Evolutionary conservation across 805 yeast species (phyloP), one percentile per base, ranked within the genome.

Genomic region (Sugiyamaella americana): DNA sequence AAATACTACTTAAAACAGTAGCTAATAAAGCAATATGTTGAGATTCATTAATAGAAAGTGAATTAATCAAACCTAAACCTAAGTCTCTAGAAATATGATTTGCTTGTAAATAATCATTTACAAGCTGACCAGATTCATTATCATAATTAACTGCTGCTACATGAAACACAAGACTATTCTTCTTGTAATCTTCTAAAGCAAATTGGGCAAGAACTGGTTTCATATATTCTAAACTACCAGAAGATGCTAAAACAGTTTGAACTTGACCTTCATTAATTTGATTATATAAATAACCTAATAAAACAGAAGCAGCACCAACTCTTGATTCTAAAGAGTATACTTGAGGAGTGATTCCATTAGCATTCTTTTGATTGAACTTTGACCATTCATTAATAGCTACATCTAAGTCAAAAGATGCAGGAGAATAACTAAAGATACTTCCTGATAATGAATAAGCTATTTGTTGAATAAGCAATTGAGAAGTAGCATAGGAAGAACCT

Each of bases 91-190:
- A 88, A 43, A 75, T 72, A 21, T 72, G 68, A 51, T 84, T 69
- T 1, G 86, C 80, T 10, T 78, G 64, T 11, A 76, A 71, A 59
- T 81, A 82, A 68, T 84, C 84, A 35, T 84, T 74, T 16, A 75
- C 78, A 36, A 87, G 70, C 39, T 77, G 62, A 35, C 75, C 73
- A 6, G 73, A 51, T 2, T 60, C 64, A 5, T 70, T 70, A 60
- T 83, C 82, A 63, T 79, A 87, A 61, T 82, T 87, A 54, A 85
- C 69, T 20, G 94, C 86, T 16, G 93, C 82, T 39, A 87, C 79
- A 58, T 81, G 80, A 61, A 89, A 76, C 11, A 82, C 71, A 50
- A 87, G 69, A 8, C 88, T 87, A 18, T 65, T 58, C 42, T 63
- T 53, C 20, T 64, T 63, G 21, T 65, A 55, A 2, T 40, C 42